A percentile compares a stretch with the other conserved stretches of the same genome.
These are phyloP conservation scores for Wickerhamomyces bovis DNA, from an alignment of 805 yeast genomes.

Conservation along the genomic window DNA sequence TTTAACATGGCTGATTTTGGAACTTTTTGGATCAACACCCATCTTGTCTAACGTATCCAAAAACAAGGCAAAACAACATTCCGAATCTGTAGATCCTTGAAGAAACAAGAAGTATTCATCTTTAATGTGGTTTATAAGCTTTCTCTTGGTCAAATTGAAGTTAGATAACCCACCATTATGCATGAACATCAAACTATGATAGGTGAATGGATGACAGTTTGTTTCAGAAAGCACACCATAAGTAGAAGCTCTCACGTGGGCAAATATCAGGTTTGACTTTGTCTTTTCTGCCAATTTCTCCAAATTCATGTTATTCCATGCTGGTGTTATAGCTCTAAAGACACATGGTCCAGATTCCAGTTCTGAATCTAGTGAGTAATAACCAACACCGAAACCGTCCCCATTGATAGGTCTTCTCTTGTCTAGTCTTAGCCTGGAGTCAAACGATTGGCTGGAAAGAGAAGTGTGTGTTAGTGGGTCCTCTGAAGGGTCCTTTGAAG, in stretches of 20 bases:
- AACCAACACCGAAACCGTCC: constrained; percentile 97
- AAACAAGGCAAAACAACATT: constrained; percentile 87
- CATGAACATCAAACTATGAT: constrained; percentile 88
- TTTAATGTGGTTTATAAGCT: constrained; percentile 60
- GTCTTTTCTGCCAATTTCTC: constrained; percentile 86
- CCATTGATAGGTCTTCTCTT: constrained; percentile 92
- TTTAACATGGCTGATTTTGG: constrained; percentile 45
- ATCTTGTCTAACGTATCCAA: constrained; percentile 67
- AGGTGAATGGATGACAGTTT: constrained; percentile 94
- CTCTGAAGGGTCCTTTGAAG: neutral
- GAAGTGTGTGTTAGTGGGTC: neutral
- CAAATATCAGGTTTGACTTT: constrained; percentile 77
- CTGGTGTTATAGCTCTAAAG: constrained; percentile 94
- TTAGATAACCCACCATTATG: constrained; percentile 89
- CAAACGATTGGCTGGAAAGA: constrained; percentile 65
- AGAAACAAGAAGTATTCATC: constrained; percentile 76
- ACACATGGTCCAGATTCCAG: constrained; percentile 77
- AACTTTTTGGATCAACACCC: constrained; percentile 65
- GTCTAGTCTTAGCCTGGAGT: constrained; percentile 81
- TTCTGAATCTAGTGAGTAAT: constrained; percentile 61
- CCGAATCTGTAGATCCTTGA: constrained; percentile 95
- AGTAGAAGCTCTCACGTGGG: constrained; percentile 94
- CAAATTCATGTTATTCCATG: constrained; percentile 93
- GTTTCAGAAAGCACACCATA: constrained; percentile 93
- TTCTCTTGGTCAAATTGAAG: constrained; percentile 68